Base-by-base conservation (phyloP, 2,329 filamentous ascomycete species). In the Emmonsiellopsis sp. region DNA sequence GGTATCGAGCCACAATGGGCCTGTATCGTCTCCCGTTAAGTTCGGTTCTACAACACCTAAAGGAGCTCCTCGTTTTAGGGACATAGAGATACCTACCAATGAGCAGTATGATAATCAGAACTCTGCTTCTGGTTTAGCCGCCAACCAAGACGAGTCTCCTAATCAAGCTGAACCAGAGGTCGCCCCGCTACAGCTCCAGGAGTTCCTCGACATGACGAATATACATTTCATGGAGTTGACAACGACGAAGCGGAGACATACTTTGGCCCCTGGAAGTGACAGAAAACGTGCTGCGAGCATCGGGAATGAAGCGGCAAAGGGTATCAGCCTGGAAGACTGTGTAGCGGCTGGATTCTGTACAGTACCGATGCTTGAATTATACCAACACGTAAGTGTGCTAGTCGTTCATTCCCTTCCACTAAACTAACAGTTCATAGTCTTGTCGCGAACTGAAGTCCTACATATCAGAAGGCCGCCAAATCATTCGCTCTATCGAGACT, bases 151-250 rank as follows among this genome's bases (percentile, higher is more conserved):
- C 15, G 74, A 76, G 16, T 68, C 75, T 26, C 54, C 58, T 2
- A 63, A 67, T 30, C 69, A 78, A 54, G 72, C 76, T n/a, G 59
- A 63, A 6, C 61, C 74, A 32, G 71, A 77, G 45, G 67, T 74
- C 5, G 78, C 82, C n/a, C 76, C 78, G 20, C 90, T 95, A 52
- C 86, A 91, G 45, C 77, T 98, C 2, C 89, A 95, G 61, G 87
- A 95, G 51, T 98, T 98, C 71, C 74, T 98, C 44, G 89, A 94
- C 58, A 84, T 95, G 83, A 96, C 92, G 2, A 94, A 89, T 55
- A 95, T 98, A 63, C 88, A 91, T 52, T 98, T 98, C 73, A 96
- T 98, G 87, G 93, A 98, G 67, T 77, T 98, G 49, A 95, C 86
- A n/a, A 95, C 92, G 0, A 96, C 91, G 1, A 97, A 97, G 68